A percentile compares a stretch with the other conserved stretches of the same genome.
phyloP scores from a whole-genome alignment of 305 asterid genomes.

The Rubia peregrina region DNA sequence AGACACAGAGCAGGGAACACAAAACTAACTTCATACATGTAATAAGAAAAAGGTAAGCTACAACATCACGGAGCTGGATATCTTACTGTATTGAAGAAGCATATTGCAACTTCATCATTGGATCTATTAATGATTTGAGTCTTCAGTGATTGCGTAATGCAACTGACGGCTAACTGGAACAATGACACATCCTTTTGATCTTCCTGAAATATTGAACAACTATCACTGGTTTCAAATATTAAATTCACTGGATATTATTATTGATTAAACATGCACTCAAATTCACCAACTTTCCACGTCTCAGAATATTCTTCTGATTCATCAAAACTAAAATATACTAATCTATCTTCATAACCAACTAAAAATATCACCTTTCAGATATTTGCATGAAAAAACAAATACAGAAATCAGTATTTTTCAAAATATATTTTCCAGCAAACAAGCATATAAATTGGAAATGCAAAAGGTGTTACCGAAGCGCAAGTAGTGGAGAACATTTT shows the following conservation, averaged over 20 bases:
- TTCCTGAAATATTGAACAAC: slow-evolving; percentile 34
- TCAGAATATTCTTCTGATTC: background rate
- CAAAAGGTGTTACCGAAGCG: slow-evolving; percentile 34
- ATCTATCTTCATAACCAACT: background rate
- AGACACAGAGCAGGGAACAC: background rate
- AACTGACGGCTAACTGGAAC: slow-evolving; percentile 53
- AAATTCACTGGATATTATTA: too few relatives aligned
- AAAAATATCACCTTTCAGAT: background rate
- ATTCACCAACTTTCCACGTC: background rate
- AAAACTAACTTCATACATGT: background rate
- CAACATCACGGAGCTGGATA: slow-evolving; percentile 8
- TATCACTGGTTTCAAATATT: background rate
- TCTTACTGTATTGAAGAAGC: slow-evolving; percentile 94
- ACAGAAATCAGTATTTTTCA: background rate
- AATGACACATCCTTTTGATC: slow-evolving; percentile 46
- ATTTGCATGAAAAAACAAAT: background rate
- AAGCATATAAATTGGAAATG: background rate
- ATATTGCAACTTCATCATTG: slow-evolving; percentile 76
- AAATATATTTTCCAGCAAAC: background rate
- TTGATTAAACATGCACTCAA: background rate
- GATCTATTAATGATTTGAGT: slow-evolving; percentile 83
- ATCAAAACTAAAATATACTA: too few relatives aligned
- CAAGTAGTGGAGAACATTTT: slow-evolving; percentile 65
- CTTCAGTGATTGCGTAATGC: slow-evolving; percentile 63
- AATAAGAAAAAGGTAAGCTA: background rate